These are phyloP conservation scores for Prinsepia uniflora DNA, from an alignment of 306 rosid species.

Conservation along the genomic window DNA sequence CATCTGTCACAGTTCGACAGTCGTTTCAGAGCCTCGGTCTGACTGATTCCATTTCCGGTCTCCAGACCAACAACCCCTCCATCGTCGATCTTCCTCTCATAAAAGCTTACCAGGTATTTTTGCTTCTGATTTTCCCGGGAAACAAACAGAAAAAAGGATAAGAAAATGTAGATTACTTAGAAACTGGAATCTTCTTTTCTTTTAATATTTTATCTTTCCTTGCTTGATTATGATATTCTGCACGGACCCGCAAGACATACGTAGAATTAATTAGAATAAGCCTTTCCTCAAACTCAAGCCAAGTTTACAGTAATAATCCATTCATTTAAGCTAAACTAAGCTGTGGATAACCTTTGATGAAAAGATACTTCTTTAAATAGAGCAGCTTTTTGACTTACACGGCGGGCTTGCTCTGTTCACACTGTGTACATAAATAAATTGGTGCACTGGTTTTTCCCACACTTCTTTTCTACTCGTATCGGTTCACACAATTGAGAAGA, in stretches of 20 bases:
- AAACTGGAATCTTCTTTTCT: neutral
- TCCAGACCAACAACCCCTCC: slow-evolving; percentile 69
- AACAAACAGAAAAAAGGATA: neutral
- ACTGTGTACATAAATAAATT: too few species aligned
- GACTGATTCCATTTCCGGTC: slow-evolving; percentile 41
- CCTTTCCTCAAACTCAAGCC: neutral
- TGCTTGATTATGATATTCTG: neutral
- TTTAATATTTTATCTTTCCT: neutral
- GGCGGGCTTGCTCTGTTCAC: too few species aligned
- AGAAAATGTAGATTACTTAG: neutral
- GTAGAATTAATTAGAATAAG: neutral
- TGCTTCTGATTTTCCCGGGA: neutral
- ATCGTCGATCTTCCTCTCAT: slow-evolving; percentile 63
- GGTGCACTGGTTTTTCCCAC: too few species aligned
- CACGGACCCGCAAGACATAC: neutral
- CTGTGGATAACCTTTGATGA: neutral
- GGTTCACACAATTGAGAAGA: too few species aligned
- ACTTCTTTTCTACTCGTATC: too few species aligned
- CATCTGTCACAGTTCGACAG: slow-evolving; percentile 58
- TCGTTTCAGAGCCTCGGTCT: slow-evolving; percentile 64
- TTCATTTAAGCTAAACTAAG: slow-evolving; percentile 3
- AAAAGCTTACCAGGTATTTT: slow-evolving; percentile 63
- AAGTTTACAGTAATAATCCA: neutral
- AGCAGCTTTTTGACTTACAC: too few species aligned
- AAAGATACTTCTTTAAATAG: neutral